These are phyloP conservation scores for Cryptococcus sp. DNA, from an alignment of 1,284 basidiomycete species.

Conservation along the genomic window DNA sequence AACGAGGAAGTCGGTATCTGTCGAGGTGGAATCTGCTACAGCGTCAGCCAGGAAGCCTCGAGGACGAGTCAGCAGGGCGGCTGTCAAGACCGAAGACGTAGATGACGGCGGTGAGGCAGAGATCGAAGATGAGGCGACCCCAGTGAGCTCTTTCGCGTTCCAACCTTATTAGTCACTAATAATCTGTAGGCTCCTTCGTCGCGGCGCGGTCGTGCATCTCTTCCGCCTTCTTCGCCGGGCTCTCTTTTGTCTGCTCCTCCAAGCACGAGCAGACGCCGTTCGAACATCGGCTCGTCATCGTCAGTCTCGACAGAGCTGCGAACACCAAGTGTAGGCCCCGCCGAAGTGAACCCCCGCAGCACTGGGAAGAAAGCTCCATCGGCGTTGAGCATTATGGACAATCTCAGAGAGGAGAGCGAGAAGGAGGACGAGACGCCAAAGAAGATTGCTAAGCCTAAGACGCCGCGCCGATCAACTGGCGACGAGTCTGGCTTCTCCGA, in stretches of 20 bases:
- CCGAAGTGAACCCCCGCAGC: constrained; percentile 12
- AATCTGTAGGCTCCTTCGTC: constrained; percentile 12
- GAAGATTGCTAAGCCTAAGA: constrained; percentile 23
- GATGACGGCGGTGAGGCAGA: constrained; percentile 18
- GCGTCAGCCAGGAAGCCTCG: constrained; percentile 20
- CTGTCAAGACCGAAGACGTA: constrained; percentile 12
- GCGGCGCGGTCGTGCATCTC: constrained; percentile 10
- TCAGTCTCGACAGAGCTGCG: constrained; percentile 12
- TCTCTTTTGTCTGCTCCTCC: constrained; percentile 1
- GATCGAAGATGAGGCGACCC: constrained; percentile 16
- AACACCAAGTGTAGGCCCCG: constrained; percentile 14
- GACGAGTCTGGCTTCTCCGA: constrained; percentile 56
- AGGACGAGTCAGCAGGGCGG: constrained; percentile 4
- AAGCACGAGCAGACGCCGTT: constrained; percentile 4
- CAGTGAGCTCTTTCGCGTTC: constrained; percentile 7
- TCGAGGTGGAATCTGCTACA: not conserved
- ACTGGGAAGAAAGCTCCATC: constrained; percentile 13
- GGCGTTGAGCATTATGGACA: constrained; percentile 19
- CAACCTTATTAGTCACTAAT: not conserved
- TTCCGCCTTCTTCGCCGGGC: constrained; percentile 11
- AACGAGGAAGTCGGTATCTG: constrained; percentile 10
- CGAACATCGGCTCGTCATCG: constrained; percentile 13
- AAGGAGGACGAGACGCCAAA: constrained; percentile 57
- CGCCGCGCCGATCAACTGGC: constrained; percentile 24
- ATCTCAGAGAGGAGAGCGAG: constrained; percentile 67